phyloP scores from a whole-genome alignment of 192 early-diverging fungal species.

The Rhizophlyctis rosea region DNA sequence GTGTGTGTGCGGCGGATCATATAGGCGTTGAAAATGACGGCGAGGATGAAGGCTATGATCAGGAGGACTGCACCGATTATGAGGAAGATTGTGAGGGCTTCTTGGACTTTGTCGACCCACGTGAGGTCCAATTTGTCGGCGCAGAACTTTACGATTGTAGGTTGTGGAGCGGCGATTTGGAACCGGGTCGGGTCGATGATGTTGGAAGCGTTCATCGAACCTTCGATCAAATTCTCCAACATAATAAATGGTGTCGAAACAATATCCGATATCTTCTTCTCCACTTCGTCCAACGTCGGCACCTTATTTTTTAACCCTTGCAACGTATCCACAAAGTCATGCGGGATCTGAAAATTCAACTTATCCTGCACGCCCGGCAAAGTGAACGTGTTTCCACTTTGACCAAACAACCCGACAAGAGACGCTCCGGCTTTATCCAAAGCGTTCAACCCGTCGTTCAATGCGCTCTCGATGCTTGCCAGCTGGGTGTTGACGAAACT shows the following conservation, averaged over 20 bases:
- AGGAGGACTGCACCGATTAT: conserved; percentile 5
- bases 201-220: conserved; percentile 3
- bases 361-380: conserved; percentile 14
- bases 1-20: conserved; percentile 7
- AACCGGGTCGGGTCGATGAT: background rate
- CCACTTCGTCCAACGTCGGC: conserved; percentile 8
- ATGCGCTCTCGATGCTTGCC: conserved; percentile 1
- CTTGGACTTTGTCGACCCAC: conserved; percentile 19
- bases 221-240: conserved; percentile 20
- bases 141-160: conserved; percentile 23
- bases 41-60: background rate
- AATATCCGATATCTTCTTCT: conserved; percentile 4
- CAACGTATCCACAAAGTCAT: conserved; percentile 13
- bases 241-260: conserved; percentile 20
- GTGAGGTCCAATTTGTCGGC: conserved; percentile 11
- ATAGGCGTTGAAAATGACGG: conserved; percentile 12
- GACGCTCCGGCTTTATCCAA: conserved; percentile 8
- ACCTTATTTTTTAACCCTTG: conserved; percentile 5
- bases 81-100: conserved; percentile 6
- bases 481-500: conserved; percentile 24
- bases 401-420: conserved; percentile 17
- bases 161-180: background rate
- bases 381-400: conserved; percentile 3
- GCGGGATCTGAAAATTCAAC: conserved; percentile 22
- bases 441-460: conserved; percentile 8